phyloP scores from a whole-genome alignment of 768 basidiomycete species.

The Dacryopinax primogenitus region DNA sequence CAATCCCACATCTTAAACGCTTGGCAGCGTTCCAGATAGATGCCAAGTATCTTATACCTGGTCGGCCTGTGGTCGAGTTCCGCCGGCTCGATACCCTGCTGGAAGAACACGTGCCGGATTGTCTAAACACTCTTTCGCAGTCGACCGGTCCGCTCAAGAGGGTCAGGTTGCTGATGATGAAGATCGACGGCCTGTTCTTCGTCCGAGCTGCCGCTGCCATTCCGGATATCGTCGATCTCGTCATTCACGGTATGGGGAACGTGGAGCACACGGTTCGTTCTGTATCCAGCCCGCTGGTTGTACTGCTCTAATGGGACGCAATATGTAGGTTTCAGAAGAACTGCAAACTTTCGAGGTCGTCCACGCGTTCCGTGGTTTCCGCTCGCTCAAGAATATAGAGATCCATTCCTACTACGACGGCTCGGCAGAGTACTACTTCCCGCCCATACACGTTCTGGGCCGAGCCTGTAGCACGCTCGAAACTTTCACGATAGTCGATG shows the following conservation, averaged over 20 bases:
- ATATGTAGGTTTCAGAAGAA: background rate
- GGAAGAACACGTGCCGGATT: background rate
- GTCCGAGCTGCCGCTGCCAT: background rate
- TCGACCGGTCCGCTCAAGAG: background rate
- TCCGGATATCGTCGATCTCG: background rate
- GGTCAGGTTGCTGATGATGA: background rate
- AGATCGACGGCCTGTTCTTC: background rate
- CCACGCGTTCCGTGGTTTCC: background rate
- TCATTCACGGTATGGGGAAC: background rate
- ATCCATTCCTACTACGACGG: conserved; percentile 1
- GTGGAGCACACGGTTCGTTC: background rate
- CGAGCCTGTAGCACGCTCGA: background rate
- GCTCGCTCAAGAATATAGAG: background rate
- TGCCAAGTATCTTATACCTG: background rate
- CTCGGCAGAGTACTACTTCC: background rate
- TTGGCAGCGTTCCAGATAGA: background rate
- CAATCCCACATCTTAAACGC: background rate
- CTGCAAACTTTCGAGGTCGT: background rate
- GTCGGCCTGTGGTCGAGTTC: background rate
- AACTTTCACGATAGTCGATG: conserved; percentile 3
- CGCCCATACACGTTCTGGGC: background rate
- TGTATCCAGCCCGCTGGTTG: background rate
- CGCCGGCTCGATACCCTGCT: background rate
- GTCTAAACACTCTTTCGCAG: background rate
- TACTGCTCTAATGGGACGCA: background rate